These are phyloP conservation scores for Ceratorhiza oryzae-sativae DNA, from an alignment of 1,284 basidiomycete genomes.

Conservation along the genomic window DNA sequence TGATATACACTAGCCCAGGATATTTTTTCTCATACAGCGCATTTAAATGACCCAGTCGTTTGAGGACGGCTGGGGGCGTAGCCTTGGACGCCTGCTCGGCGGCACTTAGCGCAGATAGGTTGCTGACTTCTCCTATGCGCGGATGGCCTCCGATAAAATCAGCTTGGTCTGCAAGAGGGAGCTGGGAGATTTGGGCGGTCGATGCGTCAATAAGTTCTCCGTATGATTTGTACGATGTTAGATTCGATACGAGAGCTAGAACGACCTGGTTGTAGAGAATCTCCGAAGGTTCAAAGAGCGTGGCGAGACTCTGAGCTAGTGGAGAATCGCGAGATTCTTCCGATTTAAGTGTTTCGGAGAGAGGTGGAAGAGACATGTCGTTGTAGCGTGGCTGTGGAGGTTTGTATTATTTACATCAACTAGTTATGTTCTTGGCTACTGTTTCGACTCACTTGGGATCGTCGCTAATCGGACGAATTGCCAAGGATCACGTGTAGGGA, in stretches of 20 bases:
- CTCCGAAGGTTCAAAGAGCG: constrained; percentile 75
- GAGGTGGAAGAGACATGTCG: constrained; percentile 12
- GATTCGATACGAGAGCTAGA: constrained; percentile 56
- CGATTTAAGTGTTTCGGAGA: constrained; percentile 3
- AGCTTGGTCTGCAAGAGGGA: constrained; percentile 66
- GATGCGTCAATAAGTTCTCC: constrained; percentile 67
- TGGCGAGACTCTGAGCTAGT: constrained; percentile 54
- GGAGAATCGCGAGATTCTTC: constrained; percentile 22
- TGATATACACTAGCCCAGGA: constrained; percentile 56
- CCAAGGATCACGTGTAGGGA: background rate
- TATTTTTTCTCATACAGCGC: constrained; percentile 53
- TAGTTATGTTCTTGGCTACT: background rate
- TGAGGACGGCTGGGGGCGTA: constrained; percentile 47
- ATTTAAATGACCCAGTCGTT: constrained; percentile 53
- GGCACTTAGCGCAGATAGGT: constrained; percentile 74
- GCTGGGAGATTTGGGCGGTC: constrained; percentile 60
- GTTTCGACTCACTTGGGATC: background rate
- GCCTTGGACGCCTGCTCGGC: constrained; percentile 69
- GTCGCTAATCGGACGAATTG: background rate
- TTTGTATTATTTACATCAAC: background rate
- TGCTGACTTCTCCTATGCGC: constrained; percentile 79
- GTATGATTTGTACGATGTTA: constrained; percentile 57
- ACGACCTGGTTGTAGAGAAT: constrained; percentile 64
- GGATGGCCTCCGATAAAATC: constrained; percentile 84
- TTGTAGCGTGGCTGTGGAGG: background rate